Base-by-base conservation (phyloP, 1,284 basidiomycete species). In the Austroboletus olivaceoglutinosus region DNA sequence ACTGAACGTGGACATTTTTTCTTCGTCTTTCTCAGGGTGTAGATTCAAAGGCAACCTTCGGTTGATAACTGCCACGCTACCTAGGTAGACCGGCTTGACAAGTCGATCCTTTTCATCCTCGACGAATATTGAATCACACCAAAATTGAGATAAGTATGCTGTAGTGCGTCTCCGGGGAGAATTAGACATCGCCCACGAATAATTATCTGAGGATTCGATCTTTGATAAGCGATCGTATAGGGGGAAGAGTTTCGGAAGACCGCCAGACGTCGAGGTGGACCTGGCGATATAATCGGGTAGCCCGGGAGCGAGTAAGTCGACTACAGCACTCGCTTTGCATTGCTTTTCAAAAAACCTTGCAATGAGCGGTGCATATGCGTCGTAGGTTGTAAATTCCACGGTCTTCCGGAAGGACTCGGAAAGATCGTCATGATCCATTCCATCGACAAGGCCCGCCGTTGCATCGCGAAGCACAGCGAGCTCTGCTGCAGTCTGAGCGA, bases 341-440 rank as follows among this genome's bases (percentile, higher is more conserved):
- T 48, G 56, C 2, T 29, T 43, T 29, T 52, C 45, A 7, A 47
- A 22, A 25, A 58, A 55, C 21, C 45, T 43, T 9, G 39, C 19
- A 0, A 52, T 30, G 33, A 54, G 52, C 1, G 52, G 52, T 25
- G 45, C 19, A 34, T 58, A 58, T 12, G 56, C 23, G 12, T 47
- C 40, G 45, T 58, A 58, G 15, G 31, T 39, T 2, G 56, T 52
- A 15, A 58, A 43, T 1, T 48, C 45, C 12, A 40, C 38, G 16
- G 38, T 23, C 16, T 25, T 25, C 15, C 38, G 38, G 15, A 40
- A 40, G 11, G 15, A 55, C 7, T 49, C 7, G 41, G 39, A 15
- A 43, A 23, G 29, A 46, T 38, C 9, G 11, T 21, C 13, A 15
- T 48, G 27, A 8, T 49, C 39, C 16, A 30, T 38, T 7, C 30